Conservation (phyloP, 2,329 filamentous ascomycete species). For the Aspergillus pseudoglaucus region DNA sequence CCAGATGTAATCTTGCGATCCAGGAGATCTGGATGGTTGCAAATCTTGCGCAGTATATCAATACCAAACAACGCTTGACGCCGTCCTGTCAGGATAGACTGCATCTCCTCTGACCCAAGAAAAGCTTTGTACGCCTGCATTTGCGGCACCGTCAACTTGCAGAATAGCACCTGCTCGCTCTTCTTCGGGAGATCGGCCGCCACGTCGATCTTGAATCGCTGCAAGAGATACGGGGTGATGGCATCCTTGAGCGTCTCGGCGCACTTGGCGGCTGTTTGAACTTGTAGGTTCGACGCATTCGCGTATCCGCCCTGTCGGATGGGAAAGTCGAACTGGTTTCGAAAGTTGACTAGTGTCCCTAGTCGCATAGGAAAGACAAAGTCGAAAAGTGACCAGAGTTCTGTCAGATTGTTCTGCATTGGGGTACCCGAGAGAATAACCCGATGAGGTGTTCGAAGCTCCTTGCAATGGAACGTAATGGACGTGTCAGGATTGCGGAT, state of each 20-base stretch:
- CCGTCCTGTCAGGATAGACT: slow-evolving; percentile 67
- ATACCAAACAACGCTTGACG: slow-evolving; percentile 82
- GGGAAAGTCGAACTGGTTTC: slow-evolving; percentile 85
- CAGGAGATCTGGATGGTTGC: slow-evolving; percentile 88
- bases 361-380: slow-evolving; percentile 96
- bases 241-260: slow-evolving; percentile 90
- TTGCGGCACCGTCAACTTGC: slow-evolving; percentile 77
- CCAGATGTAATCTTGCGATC: slow-evolving; percentile 56
- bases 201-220: slow-evolving; percentile 88
- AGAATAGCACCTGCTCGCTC: slow-evolving; percentile 92
- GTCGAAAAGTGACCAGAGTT: slow-evolving; percentile 95
- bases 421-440: slow-evolving; percentile 94
- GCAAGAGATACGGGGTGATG: slow-evolving; percentile 86
- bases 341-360: slow-evolving; percentile 84
- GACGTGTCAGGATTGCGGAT: slow-evolving; percentile 94
- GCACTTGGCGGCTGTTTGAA: slow-evolving; percentile 89
- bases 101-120: slow-evolving; percentile 74
- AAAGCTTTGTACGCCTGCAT: slow-evolving; percentile 75
- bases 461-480: slow-evolving; percentile 92
- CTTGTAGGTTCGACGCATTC: slow-evolving; percentile 87
- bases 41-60: slow-evolving; percentile 89
- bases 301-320: slow-evolving; percentile 92
- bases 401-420: slow-evolving; percentile 93
- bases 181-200: slow-evolving; percentile 91
- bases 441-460: slow-evolving; percentile 80